Evolutionary conservation across 805 yeast species (phyloP), one percentile per base, ranked within the genome.

Genomic region (Saccharomyces paradoxus): DNA sequence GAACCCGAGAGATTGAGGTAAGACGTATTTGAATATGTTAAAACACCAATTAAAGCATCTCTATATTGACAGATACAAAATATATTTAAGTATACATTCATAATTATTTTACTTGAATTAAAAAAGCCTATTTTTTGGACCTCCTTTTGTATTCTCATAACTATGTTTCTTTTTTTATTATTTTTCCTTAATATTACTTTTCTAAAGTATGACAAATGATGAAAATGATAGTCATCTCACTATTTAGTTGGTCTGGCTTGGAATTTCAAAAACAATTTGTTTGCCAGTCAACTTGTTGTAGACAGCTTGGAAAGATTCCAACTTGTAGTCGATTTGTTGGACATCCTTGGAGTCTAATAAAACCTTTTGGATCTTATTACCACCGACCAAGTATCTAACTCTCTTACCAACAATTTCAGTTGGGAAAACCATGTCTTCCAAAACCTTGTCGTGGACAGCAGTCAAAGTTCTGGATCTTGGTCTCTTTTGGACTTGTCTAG

Each of bases 391-490:
- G 89, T 88, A 91, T 86, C 97, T 90, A 75, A 89, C 92, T 83
- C 99, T 90, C 89, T 94, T 94, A 79, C 99, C 99, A 68, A 87
- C 84, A 73, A 92, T 92, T 84, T 92, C 97, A 69, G 98, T 91
- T 80, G 99, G 99, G 97, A 87, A 92, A 68, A 94, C 99, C 76
- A 92, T 83, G 81, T 92, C 99, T 82, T 94, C 99, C 78, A 92
- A 89, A 81, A 92, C 81, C 79, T 89, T 89, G 81, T 94, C 98
- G 80, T 92, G 99, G 68, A 92, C 99, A 74, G 97, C 90, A 70
- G 97, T 85, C 78, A 94, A 84, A 74, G 99, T 92, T 87, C 99
- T 90, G 72, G 98, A 91, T 83, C 96, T 89, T 78, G 99, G 99
- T 85, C 99, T 91, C 91, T 94, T 91, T 83, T 94, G 99, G 72